Percentiles rank a stretch among this genome's conserved stretches.
Conservation (phyloP, 805 yeast species). For the Monosporozyma aquatica region DNA sequence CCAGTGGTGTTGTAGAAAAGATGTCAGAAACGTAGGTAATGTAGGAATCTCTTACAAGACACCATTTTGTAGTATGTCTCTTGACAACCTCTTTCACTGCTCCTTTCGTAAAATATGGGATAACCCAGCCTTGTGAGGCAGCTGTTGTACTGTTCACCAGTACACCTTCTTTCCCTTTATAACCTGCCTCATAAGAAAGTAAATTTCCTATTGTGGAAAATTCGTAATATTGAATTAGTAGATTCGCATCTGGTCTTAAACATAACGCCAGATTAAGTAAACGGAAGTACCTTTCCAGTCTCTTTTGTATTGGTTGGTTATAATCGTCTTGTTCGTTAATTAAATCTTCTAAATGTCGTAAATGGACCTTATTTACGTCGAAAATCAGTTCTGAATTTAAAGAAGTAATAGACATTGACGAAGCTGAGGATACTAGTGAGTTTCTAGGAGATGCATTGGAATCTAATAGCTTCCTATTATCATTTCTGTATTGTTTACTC, state of each 20-base stretch:
- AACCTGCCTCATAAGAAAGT: constrained; percentile 71
- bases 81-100: constrained; percentile 81
- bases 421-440: constrained; percentile 1
- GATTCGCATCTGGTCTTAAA: constrained; percentile 72
- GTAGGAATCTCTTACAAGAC: constrained; percentile 74
- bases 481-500: not conserved
- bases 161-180: constrained; percentile 83
- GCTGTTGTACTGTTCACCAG: constrained; percentile 75
- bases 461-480: constrained; percentile 2
- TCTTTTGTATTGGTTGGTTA: constrained; percentile 22
- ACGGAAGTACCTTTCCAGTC: constrained; percentile 59
- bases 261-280: constrained; percentile 49
- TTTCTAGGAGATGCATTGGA: not conserved
- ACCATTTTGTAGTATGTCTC: constrained; percentile 90
- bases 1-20: constrained; percentile 78
- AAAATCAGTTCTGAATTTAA: constrained; percentile 7
- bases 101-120: constrained; percentile 71
- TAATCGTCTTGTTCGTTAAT: constrained; percentile 22
- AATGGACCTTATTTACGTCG: constrained; percentile 13
- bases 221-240: constrained; percentile 79
- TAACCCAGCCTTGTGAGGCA: constrained; percentile 90
- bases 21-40: constrained; percentile 79
- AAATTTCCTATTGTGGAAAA: constrained; percentile 80
- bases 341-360: constrained; percentile 26
- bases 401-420: constrained; percentile 3